Base-by-base conservation (phyloP, 2,329 filamentous ascomycete species). In the Aureobasidium sp. region DNA sequence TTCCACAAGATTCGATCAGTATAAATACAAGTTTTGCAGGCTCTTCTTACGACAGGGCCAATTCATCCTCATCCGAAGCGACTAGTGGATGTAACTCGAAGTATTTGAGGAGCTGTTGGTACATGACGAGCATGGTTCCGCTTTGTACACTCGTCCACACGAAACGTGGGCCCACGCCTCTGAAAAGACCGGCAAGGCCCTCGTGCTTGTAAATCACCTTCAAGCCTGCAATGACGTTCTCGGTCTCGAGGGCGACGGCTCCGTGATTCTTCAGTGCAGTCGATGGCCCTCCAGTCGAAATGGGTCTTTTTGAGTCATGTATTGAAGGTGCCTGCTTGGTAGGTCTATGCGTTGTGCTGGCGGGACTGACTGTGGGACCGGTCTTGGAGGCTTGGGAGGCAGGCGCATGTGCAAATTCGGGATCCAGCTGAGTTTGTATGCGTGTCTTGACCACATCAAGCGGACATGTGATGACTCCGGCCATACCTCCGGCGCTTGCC, bases 71-170 rank as follows among this genome's bases (percentile, higher is more conserved):
- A 14, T 70, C 69, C 15, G 65, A 61, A 36, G 62, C 64, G 4
- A 75, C 70, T 27, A 79, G 69, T 17, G 77, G 76, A 68, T 79
- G 76, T n/a, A 75, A 68, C 63, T 92, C 88, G 67, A 97, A 82
- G 75, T 87, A 85, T 70, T 88, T 87, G 71, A 97, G 77, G 62
- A 97, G 79, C 64, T 87, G 88, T 77, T 97, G 93, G 75, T 97
- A 97, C 73, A 97, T 80, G 68, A 97, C 92, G 72, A 97, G 80
- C 93, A 97, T 97, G 67, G 91, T 96, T 45, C 92, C 90, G 71
- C 90, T 96, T 78, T 99, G 94, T 63, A 97, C 90, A 70, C 93
- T 96, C 25, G 94, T 99, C 94, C 94, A 99, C 15, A 97, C 90
- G 62, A 88, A 88, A 60, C 94, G 85, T 1, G 94, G 94, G 0